Evolutionary conservation across 495 filamentous ascomycete genomes (phyloP).

Genomic region (Hypoxylon trugodes): DNA sequence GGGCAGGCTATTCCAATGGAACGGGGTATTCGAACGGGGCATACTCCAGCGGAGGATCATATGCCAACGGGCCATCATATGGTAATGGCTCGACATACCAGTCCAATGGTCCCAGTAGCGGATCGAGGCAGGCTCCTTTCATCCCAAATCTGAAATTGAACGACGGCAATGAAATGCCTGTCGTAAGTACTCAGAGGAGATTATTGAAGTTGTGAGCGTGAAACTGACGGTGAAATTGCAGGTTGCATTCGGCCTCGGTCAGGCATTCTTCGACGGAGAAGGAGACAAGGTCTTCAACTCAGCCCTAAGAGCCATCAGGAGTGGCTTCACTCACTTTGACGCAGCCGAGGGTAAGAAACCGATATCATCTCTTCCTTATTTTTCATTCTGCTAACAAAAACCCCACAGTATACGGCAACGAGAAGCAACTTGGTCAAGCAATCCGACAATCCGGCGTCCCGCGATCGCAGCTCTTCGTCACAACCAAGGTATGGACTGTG

Average conservation of each 20-base stretch:
- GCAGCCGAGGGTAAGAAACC: conserved; percentile 68
- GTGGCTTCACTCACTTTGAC: conserved; percentile 80
- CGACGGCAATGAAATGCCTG: conserved; percentile 76
- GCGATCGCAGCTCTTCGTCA: conserved; percentile 76
- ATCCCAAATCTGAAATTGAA: conserved; percentile 67
- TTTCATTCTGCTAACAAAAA: background rate
- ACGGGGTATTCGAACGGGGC: no score
- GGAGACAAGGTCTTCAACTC: conserved; percentile 65
- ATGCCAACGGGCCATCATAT: no score
- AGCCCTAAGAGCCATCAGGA: conserved; percentile 72
- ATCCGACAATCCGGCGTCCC: conserved; percentile 73
- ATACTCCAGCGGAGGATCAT: no score
- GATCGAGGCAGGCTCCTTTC: conserved; percentile 34
- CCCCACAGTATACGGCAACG: conserved; percentile 75
- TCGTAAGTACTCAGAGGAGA: conserved; percentile 59
- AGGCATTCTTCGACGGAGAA: conserved; percentile 52
- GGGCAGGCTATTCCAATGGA: no score
- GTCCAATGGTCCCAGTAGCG: background rate
- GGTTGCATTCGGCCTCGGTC: conserved; percentile 76
- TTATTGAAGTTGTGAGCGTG: background rate
- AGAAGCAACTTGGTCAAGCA: conserved; percentile 75
- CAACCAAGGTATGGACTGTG: conserved; percentile 73
- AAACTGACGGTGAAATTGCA: conserved; percentile 43
- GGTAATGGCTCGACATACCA: conserved; percentile 26
- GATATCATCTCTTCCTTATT: background rate